A percentile compares a stretch with the other conserved stretches of the same genome.
Conservation (phyloP, 2,329 filamentous ascomycete species). For the Clarireedia paspali region DNA sequence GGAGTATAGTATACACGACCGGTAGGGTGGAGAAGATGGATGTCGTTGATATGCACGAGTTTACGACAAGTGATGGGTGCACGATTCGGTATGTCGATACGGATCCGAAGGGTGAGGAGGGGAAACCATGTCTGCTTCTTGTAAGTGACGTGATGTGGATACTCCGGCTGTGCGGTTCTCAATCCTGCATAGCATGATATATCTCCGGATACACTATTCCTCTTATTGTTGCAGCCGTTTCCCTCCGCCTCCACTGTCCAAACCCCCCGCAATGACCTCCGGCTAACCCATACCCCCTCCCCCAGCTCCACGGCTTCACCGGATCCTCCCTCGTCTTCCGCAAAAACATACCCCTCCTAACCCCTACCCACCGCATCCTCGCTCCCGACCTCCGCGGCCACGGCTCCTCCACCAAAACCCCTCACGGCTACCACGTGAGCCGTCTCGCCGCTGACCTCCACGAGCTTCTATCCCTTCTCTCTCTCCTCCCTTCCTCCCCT, state of each 20-base stretch:
- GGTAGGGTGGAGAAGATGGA: background rate
- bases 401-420: conserved; percentile 22
- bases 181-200: too few relatives aligned
- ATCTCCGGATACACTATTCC: background rate
- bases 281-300: background rate
- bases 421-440: conserved; percentile 27
- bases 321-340: conserved; percentile 27
- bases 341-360: conserved; percentile 23
- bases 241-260: background rate
- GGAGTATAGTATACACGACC: background rate
- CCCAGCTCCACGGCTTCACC: conserved; percentile 30
- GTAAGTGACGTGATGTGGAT: conserved; percentile 11
- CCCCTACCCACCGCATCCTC: conserved; percentile 21
- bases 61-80: conserved; percentile 20
- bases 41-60: conserved; percentile 12
- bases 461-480: conserved; percentile 18
- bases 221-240: background rate
- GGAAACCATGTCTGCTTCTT: conserved; percentile 18
- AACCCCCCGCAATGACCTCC: background rate
- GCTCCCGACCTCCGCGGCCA: conserved; percentile 28
- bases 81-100: conserved; percentile 22
- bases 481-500: background rate
- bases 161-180: too few relatives aligned
- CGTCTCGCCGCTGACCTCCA: conserved; percentile 26
- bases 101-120: conserved; percentile 4